Evolutionary conservation across 805 yeast species (phyloP).

Genomic region (Saturnispora besseyi): DNA sequence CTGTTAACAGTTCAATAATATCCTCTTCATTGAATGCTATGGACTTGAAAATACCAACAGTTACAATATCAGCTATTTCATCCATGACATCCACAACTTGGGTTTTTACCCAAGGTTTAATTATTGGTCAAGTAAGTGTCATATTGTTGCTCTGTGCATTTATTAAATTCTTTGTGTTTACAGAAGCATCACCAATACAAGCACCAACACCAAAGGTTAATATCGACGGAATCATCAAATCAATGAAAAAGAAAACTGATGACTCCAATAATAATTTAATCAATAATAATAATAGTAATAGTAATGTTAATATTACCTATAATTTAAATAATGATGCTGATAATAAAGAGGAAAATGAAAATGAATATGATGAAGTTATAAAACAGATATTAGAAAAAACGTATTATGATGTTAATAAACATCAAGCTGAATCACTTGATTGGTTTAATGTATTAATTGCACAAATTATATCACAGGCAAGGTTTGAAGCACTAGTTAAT

Average conservation of each 20-base stretch:
- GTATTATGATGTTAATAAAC: slow-evolving; percentile 81
- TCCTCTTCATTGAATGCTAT: slow-evolving; percentile 6
- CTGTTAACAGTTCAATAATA: background rate
- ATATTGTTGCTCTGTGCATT: slow-evolving; percentile 53
- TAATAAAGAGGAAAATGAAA: slow-evolving; percentile 1
- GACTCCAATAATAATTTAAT: background rate
- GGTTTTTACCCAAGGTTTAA: slow-evolving; percentile 72
- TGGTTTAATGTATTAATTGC: slow-evolving; percentile 96
- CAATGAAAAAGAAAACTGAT: slow-evolving; percentile 8
- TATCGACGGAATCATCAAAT: slow-evolving; percentile 15
- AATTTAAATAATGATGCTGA: slow-evolving; percentile 1
- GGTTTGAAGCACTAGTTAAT: slow-evolving; percentile 79
- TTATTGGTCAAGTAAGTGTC: slow-evolving; percentile 67
- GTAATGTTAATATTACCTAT: background rate
- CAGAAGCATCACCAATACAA: slow-evolving; percentile 43
- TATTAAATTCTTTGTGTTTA: slow-evolving; percentile 67
- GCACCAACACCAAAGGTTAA: slow-evolving; percentile 28
- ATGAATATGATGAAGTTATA: slow-evolving; percentile 7
- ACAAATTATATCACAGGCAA: slow-evolving; percentile 75
- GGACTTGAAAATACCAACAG: slow-evolving; percentile 4
- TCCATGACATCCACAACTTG: slow-evolving; percentile 26
- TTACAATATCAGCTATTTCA: slow-evolving; percentile 2
- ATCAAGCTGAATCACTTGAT: slow-evolving; percentile 83
- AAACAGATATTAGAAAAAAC: slow-evolving; percentile 69
- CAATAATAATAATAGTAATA: background rate